phyloP scores from a whole-genome alignment of 2,329 filamentous ascomycete species.

The Aspergillus ochraceus region DNA sequence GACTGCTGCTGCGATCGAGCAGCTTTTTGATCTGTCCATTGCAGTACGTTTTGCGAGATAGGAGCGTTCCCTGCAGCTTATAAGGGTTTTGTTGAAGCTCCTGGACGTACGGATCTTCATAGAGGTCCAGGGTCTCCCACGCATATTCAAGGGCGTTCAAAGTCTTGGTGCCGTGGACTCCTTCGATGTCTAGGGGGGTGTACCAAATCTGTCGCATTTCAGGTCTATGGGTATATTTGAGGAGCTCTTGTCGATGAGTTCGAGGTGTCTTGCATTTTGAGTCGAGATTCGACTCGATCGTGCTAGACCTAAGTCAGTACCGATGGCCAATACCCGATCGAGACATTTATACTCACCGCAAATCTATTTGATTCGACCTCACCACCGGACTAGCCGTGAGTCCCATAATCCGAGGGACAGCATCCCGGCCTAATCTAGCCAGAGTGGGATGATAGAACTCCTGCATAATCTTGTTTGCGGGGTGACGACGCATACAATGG shows the following conservation, averaged over 20 bases:
- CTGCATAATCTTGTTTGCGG: constrained; percentile 71
- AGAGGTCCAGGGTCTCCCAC: constrained; percentile 53
- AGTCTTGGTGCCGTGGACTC: constrained; percentile 14
- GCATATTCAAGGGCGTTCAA: constrained; percentile 49
- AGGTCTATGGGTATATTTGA: constrained; percentile 69
- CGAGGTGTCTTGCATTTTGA: constrained; percentile 69
- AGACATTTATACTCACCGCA: constrained; percentile 45
- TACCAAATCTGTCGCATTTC: constrained; percentile 30
- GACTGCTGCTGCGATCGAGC: constrained; percentile 48
- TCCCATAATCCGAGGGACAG: constrained; percentile 69
- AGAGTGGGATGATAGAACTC: constrained; percentile 63
- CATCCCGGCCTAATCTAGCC: constrained; percentile 26
- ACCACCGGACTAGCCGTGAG: constrained; percentile 78
- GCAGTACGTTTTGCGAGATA: constrained; percentile 37
- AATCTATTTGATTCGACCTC: constrained; percentile 54
- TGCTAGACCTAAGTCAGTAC: constrained; percentile 25
- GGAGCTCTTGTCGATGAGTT: constrained; percentile 66
- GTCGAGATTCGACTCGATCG: constrained; percentile 69
- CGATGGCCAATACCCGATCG: background rate
- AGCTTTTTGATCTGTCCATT: constrained; percentile 60
- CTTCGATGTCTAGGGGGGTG: constrained; percentile 1
- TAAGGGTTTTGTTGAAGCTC: constrained; percentile 46
- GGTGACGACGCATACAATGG: constrained; percentile 65
- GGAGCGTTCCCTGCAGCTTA: constrained; percentile 32
- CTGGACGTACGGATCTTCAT: constrained; percentile 61